These are phyloP conservation scores for Entomortierella lignicola DNA, from an alignment of 192 early-diverging fungal species.

Conservation along the genomic window DNA sequence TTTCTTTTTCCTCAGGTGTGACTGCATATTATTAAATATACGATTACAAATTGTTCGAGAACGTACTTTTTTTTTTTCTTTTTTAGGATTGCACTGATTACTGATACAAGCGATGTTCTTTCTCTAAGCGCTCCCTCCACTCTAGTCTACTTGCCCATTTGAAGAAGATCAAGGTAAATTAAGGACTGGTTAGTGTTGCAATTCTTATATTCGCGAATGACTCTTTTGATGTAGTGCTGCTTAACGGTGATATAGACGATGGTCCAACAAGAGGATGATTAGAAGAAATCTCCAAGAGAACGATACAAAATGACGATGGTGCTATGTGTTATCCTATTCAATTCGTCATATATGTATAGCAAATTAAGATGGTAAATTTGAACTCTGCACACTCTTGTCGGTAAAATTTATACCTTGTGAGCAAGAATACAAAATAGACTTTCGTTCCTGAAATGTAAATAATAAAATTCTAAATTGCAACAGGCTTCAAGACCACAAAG, in stretches of 20 bases:
- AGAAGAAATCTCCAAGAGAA: constrained; percentile 47
- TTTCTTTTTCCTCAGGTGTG: background rate
- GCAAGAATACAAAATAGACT: no score
- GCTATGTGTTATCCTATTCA: constrained; percentile 32
- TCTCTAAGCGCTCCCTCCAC: constrained; percentile 37
- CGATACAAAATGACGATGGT: constrained; percentile 45
- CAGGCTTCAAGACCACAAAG: no score
- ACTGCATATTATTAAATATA: background rate
- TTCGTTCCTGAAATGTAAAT: no score
- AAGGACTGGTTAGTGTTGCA: constrained; percentile 21
- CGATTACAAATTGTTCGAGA: background rate
- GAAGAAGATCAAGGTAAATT: constrained; percentile 34
- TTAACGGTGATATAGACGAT: constrained; percentile 47
- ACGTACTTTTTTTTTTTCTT: constrained; percentile 1
- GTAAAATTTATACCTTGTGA: no score
- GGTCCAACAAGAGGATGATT: constrained; percentile 47
- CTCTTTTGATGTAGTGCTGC: constrained; percentile 23
- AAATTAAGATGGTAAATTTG: no score
- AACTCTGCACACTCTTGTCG: no score
- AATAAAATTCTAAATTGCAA: no score
- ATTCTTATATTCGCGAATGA: constrained; percentile 13
- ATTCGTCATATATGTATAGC: background rate
- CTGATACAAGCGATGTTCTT: constrained; percentile 33
- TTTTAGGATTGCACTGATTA: background rate
- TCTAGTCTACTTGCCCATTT: constrained; percentile 34